phyloP scores from a whole-genome alignment of 2,329 filamentous ascomycete species.

The Penicillium sp. region DNA sequence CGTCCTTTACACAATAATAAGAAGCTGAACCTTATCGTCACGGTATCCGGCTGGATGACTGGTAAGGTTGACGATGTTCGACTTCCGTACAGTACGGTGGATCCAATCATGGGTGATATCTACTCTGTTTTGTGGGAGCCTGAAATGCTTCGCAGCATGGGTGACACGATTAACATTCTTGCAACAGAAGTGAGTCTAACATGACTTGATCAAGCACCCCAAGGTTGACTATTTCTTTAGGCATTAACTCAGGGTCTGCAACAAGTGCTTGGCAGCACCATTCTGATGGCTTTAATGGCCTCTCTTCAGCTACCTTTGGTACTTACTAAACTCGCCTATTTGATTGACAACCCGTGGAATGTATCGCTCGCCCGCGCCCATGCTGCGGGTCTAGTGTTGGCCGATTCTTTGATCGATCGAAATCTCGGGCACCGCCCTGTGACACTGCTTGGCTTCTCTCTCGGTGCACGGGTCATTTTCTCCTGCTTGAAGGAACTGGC shows the following conservation, averaged over 20 bases:
- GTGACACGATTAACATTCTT: conserved; percentile 96
- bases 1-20: conserved; percentile 97
- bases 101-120: conserved; percentile 96
- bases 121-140: conserved; percentile 98
- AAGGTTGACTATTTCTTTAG: conserved; percentile 47
- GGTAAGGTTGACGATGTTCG: conserved; percentile 96
- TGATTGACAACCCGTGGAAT: conserved; percentile 98
- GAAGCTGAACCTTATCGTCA: conserved; percentile 90
- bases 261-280: conserved; percentile 87
- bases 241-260: conserved; percentile 94
- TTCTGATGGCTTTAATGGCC: conserved; percentile 86
- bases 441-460: conserved; percentile 90
- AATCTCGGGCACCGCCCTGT: conserved; percentile 89
- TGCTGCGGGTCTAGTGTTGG: conserved; percentile 83
- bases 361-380: conserved; percentile 92
- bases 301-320: conserved; percentile 89
- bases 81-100: conserved; percentile 90
- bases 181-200: conserved; percentile 75
- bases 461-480: conserved; percentile 89
- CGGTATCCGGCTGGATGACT: conserved; percentile 96
- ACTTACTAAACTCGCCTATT: conserved; percentile 86
- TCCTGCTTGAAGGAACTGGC: conserved; percentile 85
- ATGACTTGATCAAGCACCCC: not conserved
- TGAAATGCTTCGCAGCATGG: conserved; percentile 96
- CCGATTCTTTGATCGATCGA: conserved; percentile 87